A percentile compares a stretch with the other conserved stretches of the same genome.
phyloP scores from a whole-genome alignment of 768 basidiomycete species.

The Macrolepiota dolichaula region DNA sequence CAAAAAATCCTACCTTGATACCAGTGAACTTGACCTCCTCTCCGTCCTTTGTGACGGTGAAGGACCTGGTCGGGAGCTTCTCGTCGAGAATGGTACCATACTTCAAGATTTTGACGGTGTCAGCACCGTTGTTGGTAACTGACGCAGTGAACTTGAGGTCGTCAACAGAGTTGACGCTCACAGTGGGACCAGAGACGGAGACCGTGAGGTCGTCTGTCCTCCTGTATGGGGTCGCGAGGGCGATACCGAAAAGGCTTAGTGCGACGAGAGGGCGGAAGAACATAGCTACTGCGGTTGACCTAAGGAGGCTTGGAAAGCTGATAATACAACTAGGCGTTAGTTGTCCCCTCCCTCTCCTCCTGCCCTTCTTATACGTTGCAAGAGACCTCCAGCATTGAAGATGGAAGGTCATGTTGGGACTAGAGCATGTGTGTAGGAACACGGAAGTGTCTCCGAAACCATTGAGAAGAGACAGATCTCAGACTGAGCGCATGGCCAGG shows the following conservation, averaged over 20 bases:
- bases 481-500: no score
- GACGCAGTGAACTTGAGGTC: slow-evolving; percentile 38
- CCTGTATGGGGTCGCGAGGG: slow-evolving; percentile 29
- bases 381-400: no score
- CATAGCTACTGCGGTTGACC: slow-evolving; percentile 16
- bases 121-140: slow-evolving; percentile 37
- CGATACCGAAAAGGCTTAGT: slow-evolving; percentile 24
- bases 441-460: no score
- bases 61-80: slow-evolving; percentile 39
- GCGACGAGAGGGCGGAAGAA: slow-evolving; percentile 21
- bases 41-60: slow-evolving; percentile 38
- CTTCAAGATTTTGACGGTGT: slow-evolving; percentile 39
- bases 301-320: slow-evolving; percentile 8
- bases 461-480: no score
- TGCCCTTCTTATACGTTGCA: no score
- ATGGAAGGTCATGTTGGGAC: no score
- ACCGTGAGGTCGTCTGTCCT: slow-evolving; percentile 30
- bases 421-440: no score
- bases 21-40: slow-evolving; percentile 38
- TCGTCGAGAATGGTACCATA: slow-evolving; percentile 45
- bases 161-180: slow-evolving; percentile 31
- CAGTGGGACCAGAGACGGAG: slow-evolving; percentile 22
- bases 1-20: slow-evolving; percentile 30
- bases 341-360: neutral
- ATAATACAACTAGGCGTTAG: neutral